Evolutionary conservation across 176 grass and related monocot species (phyloP), one percentile per base, ranked within the genome.

Genomic region (Oryza brachyantha): DNA sequence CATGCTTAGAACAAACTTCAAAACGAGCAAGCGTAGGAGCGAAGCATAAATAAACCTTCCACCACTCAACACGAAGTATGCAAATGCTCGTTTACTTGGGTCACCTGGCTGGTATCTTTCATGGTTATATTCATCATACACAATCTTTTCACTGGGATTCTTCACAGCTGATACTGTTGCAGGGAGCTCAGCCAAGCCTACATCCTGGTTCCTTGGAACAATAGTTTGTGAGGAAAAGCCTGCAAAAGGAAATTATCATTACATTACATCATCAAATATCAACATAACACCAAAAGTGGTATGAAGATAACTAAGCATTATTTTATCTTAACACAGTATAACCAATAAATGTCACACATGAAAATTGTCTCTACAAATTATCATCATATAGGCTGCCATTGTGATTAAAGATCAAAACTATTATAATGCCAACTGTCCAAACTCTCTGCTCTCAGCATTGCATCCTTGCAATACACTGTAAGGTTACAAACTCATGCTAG

Each of bases 1-100:
- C 93, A 97, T 97, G 70, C 93, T 97, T 29, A 97, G 62, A 59
- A 97, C 90, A 1, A 97, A 97, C 69, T 97, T 97, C 35, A 97
- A 85, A 74, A 97, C 21, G 29, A 97, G 81, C 74, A 97, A 74
- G 37, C 93, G 90, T 41, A 97, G 64, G 31, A 97, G 79, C 45
- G 93, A 97, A 7, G 93, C 93, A 42, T 97, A 97, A 46, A 97
- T 75, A 68, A 97, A 97, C 64, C 93, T 89, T 52, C 93, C 93
- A 42, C 93, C 93, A 43, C 87, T 97, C 61, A 97, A 83, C 58
- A 97, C 93, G 57, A 97, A 97, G 90, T 97, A 97, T 66, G 93
- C 93, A 81, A 97, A 97, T 24, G 93, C 93, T 1, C 93, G 85
- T 73, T 97, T 97, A 41, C 90, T 90, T 13, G 93, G 93, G 29